Evolutionary conservation across 345 rosid species (phyloP), one percentile per base, ranked within the genome.

Genomic region (Salix dunnii): DNA sequence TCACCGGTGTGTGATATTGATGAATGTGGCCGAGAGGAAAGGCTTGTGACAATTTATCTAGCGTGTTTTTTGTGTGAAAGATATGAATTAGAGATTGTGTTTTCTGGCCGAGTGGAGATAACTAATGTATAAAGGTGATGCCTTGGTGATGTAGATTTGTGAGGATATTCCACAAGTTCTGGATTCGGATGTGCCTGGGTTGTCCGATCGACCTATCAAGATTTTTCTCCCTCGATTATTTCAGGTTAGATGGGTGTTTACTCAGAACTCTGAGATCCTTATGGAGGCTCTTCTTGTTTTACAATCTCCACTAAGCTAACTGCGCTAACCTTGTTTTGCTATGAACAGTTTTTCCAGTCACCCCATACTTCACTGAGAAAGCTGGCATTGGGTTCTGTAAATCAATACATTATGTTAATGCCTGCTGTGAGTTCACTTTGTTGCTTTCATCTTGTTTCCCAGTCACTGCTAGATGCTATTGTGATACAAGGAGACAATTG

Each of bases 121-220:
- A 30, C 11, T 27, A 31, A 7, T 30, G 28, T 21, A 14, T 43
- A 55, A 43, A 60, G 25, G 20, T 23, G 43, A 66, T 74, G 65
- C 49, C 68, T n/a, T 23, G 58, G 36, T 68, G 40, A 35, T 72
- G 69, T 86, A 96, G 98, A 91, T 96, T 78, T 96, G 97, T 84
- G 99, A 96, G 84, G 98, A 96, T 86, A 81, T 89, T 27, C 98
- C 99, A 2, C 95, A 96, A 82, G 92, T 85, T 48, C 80, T 96
- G 88, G 97, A 94, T 86, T 76, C 90, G 25, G 97, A 96, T 76
- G 89, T 96, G 70, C 97, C 97, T 71, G 97, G 98, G 36, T 82
- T 94, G 82, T 72, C 91, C 60, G 98, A 96, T 68, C 92, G 93
- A 33, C 99, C 99, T 69, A 91, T 92, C 77, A 88, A 88, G 79